phyloP scores from a whole-genome alignment of 306 rosid genomes.

The Carpinus fangiana region DNA sequence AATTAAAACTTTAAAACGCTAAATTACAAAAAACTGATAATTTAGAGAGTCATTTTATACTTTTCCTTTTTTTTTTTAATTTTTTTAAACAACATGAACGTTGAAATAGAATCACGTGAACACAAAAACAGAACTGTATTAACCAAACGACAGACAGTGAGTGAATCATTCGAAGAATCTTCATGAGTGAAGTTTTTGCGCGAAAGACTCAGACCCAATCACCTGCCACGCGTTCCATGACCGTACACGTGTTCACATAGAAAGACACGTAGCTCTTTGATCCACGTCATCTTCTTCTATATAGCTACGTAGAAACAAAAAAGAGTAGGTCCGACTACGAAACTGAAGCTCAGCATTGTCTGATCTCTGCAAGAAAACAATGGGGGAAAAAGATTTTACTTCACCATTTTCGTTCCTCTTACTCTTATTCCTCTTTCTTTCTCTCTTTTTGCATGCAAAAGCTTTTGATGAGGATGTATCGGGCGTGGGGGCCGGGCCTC shows the following conservation, averaged over 20 bases:
- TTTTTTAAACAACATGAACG: too few species aligned
- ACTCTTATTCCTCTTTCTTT: slow-evolving; percentile 28
- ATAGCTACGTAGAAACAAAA: not conserved
- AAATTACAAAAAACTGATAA: too few species aligned
- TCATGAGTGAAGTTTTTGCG: slow-evolving; percentile 16
- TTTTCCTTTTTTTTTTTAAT: too few species aligned
- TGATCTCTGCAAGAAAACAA: not conserved
- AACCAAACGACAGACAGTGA: too few species aligned
- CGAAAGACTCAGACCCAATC: slow-evolving; percentile 16
- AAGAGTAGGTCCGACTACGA: not conserved
- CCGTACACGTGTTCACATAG: slow-evolving; percentile 48
- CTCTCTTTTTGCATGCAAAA: slow-evolving; percentile 23
- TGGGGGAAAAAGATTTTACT: slow-evolving; percentile 16
- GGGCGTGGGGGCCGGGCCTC: slow-evolving; percentile 21
- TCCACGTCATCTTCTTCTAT: slow-evolving; percentile 27
- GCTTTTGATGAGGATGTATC: slow-evolving; percentile 34
- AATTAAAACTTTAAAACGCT: too few species aligned
- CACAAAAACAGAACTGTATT: too few species aligned
- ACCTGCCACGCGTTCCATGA: slow-evolving; percentile 43
- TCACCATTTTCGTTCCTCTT: slow-evolving; percentile 22
- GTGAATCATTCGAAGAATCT: slow-evolving; percentile 5
- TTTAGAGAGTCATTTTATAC: too few species aligned
- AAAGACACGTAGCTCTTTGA: slow-evolving; percentile 44
- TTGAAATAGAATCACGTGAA: too few species aligned
- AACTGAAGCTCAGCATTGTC: not conserved